Conservation (phyloP, 1,284 basidiomycete genomes). For the Pascua guehoae region DNA sequence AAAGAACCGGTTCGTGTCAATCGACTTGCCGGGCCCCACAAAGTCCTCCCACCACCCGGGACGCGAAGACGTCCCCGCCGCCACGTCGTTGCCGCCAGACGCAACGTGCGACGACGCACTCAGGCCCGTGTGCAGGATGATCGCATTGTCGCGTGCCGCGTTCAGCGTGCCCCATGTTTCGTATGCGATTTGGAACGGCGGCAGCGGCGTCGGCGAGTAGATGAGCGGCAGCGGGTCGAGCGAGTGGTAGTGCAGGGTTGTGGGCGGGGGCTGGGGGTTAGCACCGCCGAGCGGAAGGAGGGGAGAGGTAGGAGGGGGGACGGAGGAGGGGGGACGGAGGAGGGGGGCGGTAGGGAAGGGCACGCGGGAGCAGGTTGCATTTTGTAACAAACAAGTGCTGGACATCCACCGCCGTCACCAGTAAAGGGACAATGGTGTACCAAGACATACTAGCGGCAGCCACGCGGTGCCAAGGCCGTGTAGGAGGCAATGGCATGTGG, state of each 20-base stretch:
- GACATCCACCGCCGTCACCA: no score
- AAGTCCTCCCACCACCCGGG: slow-evolving; percentile 98
- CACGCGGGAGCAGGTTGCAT: no score
- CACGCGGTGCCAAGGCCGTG: no score
- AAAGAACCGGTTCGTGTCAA: slow-evolving; percentile 91
- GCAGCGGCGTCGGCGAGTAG: slow-evolving; percentile 67
- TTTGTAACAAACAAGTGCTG: no score
- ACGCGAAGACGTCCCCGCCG: slow-evolving; percentile 52
- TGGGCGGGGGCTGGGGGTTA: slow-evolving; percentile 39
- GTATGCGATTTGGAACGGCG: slow-evolving; percentile 73
- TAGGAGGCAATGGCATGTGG: no score
- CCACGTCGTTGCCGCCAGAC: slow-evolving; percentile 69
- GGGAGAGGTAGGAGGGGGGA: no score
- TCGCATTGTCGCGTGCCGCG: slow-evolving; percentile 73
- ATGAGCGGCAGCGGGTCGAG: slow-evolving; percentile 63
- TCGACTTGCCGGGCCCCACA: slow-evolving; percentile 87
- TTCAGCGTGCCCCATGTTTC: slow-evolving; percentile 96
- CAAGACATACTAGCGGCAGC: no score
- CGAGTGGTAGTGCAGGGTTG: slow-evolving; percentile 58
- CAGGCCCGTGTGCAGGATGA: slow-evolving; percentile 94
- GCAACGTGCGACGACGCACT: slow-evolving; percentile 95
- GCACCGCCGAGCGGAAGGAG: no score
- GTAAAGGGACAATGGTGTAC: no score
- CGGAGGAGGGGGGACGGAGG: no score
- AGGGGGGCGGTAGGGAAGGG: no score